phyloP scores from a whole-genome alignment of 1,284 basidiomycete genomes.

The Trametes polyzona region DNA sequence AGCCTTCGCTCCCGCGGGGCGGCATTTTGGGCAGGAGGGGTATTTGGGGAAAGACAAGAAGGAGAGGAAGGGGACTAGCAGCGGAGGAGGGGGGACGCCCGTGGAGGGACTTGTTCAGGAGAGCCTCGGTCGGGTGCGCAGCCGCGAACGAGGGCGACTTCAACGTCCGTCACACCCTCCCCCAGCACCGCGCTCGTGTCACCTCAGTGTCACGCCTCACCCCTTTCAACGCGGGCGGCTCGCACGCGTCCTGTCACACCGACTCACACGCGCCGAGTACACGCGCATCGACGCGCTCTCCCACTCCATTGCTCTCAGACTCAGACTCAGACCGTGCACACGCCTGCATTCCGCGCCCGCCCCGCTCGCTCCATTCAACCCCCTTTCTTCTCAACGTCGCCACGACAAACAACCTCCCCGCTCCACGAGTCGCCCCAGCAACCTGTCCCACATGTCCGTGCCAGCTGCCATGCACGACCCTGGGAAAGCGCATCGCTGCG shows the following conservation, averaged over 20 bases:
- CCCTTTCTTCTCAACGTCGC: not conserved
- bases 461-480: not conserved
- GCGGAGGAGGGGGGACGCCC: slow-evolving; percentile 6
- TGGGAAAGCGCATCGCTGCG: not conserved
- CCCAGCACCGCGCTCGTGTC: slow-evolving; percentile 15
- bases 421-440: not conserved
- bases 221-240: not conserved
- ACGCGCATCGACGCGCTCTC: too few relatives aligned
- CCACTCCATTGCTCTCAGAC: not conserved
- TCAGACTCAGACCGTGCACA: not conserved
- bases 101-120: slow-evolving; percentile 2
- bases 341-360: slow-evolving; percentile 1
- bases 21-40: slow-evolving; percentile 41
- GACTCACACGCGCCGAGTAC: not conserved
- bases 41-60: slow-evolving; percentile 2
- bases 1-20: slow-evolving; percentile 58
- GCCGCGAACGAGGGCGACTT: slow-evolving; percentile 22
- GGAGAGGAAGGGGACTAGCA: slow-evolving; percentile 6
- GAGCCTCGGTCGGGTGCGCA: slow-evolving; percentile 11
- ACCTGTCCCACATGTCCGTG: not conserved
- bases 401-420: not conserved
- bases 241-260: not conserved
- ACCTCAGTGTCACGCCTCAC: not conserved
- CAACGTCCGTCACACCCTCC: slow-evolving; percentile 14
- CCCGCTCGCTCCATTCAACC: slow-evolving; percentile 1